phyloP scores from a whole-genome alignment of 805 yeast genomes.

The Candida lessepsii region DNA sequence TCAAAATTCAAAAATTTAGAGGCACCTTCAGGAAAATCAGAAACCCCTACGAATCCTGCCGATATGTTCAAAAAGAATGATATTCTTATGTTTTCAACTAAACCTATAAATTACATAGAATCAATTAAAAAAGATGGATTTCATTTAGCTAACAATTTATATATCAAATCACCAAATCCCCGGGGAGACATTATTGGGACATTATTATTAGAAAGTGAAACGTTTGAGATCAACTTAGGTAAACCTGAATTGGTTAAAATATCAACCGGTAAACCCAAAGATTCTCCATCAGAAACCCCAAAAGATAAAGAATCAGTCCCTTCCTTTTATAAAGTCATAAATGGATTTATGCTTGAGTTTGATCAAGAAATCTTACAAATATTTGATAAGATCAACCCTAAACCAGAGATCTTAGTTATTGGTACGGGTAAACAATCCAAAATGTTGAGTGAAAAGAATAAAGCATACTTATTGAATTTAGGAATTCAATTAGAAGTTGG shows the following conservation, averaged over 20 bases:
- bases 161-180: slow-evolving; percentile 42
- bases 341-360: slow-evolving; percentile 56
- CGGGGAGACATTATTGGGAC: slow-evolving; percentile 44
- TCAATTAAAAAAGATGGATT: slow-evolving; percentile 53
- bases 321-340: slow-evolving; percentile 44
- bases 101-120: slow-evolving; percentile 44
- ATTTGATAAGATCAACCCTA: slow-evolving; percentile 61
- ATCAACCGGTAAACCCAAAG: slow-evolving; percentile 3
- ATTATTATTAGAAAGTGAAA: slow-evolving; percentile 54
- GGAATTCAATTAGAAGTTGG: slow-evolving; percentile 74
- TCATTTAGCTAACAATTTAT: slow-evolving; percentile 53
- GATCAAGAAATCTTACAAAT: slow-evolving; percentile 44
- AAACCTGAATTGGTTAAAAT: slow-evolving; percentile 5
- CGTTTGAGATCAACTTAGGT: slow-evolving; percentile 56
- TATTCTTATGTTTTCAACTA: slow-evolving; percentile 39
- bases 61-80: slow-evolving; percentile 45
- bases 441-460: slow-evolving; percentile 57
- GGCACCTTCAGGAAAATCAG: slow-evolving; percentile 39
- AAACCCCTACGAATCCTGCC: slow-evolving; percentile 41
- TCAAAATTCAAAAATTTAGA: slow-evolving; percentile 7
- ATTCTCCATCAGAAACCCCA: neutral
- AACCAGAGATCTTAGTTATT: slow-evolving; percentile 71
- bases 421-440: slow-evolving; percentile 70
- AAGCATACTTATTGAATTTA: slow-evolving; percentile 46
- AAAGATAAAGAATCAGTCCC: slow-evolving; percentile 1